phyloP scores from a whole-genome alignment of 2,329 filamentous ascomycete species.

The Penicillium concentricum region DNA sequence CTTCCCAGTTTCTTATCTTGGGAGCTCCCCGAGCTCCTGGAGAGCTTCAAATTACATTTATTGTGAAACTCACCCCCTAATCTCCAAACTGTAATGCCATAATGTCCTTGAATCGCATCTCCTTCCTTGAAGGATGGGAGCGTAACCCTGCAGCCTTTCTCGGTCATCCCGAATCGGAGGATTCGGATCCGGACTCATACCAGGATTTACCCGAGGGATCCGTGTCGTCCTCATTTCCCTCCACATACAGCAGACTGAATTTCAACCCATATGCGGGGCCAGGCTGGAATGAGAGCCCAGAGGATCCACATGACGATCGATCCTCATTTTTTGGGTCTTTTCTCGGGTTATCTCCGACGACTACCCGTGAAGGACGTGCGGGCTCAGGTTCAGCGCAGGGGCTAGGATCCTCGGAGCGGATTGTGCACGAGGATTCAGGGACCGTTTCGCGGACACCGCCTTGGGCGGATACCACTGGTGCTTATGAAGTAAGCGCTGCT shows the following conservation, averaged over 20 bases:
- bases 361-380: conserved; percentile 20
- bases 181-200: conserved; percentile 23
- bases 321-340: conserved; percentile 20
- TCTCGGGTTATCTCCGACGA: conserved; percentile 20
- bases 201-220: conserved; percentile 33
- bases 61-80: neutral
- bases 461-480: conserved; percentile 35
- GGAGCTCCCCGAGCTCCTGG: neutral
- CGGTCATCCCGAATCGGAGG: conserved; percentile 20
- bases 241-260: conserved; percentile 38
- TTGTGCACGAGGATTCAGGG: conserved; percentile 10
- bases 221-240: conserved; percentile 36
- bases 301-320: conserved; percentile 31
- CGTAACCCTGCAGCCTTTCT: conserved; percentile 32
- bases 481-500: conserved; percentile 55
- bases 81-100: conserved; percentile 3
- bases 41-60: neutral
- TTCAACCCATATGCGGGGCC: conserved; percentile 45
- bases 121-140: conserved; percentile 47
- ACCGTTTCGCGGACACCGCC: neutral
- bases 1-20: neutral
- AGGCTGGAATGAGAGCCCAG: conserved; percentile 36
- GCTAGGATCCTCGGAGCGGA: conserved; percentile 11
- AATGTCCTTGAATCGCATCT: conserved; percentile 44
- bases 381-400: neutral